phyloP scores from a whole-genome alignment of 106 monocot species.

The Dendrobium catenatum region DNA sequence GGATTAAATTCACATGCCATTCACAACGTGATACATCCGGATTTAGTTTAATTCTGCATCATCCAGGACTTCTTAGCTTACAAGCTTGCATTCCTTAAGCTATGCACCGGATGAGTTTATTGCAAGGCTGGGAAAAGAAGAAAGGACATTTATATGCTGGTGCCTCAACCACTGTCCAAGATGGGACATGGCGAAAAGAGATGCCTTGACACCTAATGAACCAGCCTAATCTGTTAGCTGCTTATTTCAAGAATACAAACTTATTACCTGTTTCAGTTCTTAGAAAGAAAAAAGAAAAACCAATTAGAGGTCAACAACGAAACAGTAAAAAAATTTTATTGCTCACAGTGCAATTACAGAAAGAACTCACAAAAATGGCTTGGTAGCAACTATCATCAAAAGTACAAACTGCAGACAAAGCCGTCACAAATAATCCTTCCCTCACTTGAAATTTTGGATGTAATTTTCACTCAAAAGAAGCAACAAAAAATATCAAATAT shows the following conservation, averaged over 20 bases:
- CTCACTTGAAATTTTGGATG: not conserved
- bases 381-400: not conserved
- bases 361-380: not conserved
- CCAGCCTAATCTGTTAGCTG: not conserved
- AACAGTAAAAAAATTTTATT: not conserved
- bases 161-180: not conserved
- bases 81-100: not conserved
- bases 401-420: not conserved
- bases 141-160: not conserved
- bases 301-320: not conserved
- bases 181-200: not conserved
- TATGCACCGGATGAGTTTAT: not conserved
- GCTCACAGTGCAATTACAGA: not conserved
- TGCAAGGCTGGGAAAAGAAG: not conserved
- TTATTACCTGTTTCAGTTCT: not conserved
- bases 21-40: not conserved
- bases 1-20: not conserved
- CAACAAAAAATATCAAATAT: not conserved
- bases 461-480: not conserved
- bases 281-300: not conserved
- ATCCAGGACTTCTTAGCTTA: not conserved
- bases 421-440: not conserved
- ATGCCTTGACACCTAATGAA: not conserved
- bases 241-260: not conserved
- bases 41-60: not conserved